Evolutionary conservation across 1,284 basidiomycete genomes (phyloP).

Genomic region (Moniliella sp.): DNA sequence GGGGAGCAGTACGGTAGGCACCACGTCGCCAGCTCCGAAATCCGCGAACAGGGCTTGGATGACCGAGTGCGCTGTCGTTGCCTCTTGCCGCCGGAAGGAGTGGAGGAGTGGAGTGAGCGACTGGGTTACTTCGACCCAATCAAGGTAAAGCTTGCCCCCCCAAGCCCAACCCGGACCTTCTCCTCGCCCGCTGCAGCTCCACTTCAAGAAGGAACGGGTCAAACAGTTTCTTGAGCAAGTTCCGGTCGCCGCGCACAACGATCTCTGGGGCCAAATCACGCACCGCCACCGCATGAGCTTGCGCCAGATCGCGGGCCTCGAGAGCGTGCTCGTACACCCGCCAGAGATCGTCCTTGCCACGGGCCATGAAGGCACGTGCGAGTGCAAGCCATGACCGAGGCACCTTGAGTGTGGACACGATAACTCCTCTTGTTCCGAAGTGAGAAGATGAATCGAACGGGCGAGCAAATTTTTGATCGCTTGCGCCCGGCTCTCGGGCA

Average conservation of each 20-base stretch:
- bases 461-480: conserved; percentile 60
- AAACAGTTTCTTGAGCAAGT: conserved; percentile 54
- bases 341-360: conserved; percentile 47
- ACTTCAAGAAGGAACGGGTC: conserved; percentile 41
- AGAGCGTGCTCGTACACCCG: conserved; percentile 58
- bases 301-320: conserved; percentile 47
- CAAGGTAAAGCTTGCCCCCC: not conserved
- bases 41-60: not conserved
- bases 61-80: not conserved
- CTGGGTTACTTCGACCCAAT: no score
- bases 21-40: not conserved
- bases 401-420: conserved; percentile 55
- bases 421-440: conserved; percentile 49
- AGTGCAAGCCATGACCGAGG: conserved; percentile 69
- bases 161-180: not conserved
- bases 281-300: conserved; percentile 62
- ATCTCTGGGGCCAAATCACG: conserved; percentile 72
- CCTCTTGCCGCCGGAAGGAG: not conserved
- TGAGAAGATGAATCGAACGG: conserved; percentile 47
- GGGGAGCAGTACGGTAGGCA: no score
- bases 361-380: conserved; percentile 49
- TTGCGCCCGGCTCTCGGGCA: conserved; percentile 45
- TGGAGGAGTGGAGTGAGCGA: no score
- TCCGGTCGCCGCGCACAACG: conserved; percentile 55
- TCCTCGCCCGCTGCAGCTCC: no score